A percentile compares a stretch with the other conserved stretches of the same genome.
These are phyloP conservation scores for Solanum sejunctum DNA, from an alignment of 257 asterid genomes.

Conservation along the genomic window DNA sequence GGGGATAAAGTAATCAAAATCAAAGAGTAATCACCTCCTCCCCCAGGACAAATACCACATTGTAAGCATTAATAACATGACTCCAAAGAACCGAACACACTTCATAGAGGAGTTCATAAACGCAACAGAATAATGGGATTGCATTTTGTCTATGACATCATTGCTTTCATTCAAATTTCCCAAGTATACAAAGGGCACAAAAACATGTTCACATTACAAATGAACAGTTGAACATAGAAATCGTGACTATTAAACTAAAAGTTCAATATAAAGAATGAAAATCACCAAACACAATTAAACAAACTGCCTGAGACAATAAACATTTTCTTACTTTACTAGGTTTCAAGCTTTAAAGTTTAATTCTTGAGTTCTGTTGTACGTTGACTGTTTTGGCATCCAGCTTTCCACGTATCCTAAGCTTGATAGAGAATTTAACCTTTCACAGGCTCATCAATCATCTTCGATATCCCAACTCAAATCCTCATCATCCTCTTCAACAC, in stretches of 20 bases:
- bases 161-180: not conserved
- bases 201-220: not conserved
- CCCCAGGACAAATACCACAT: not conserved
- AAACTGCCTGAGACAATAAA: not conserved
- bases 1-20: not conserved
- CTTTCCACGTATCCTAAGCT: not conserved
- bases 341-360: not conserved
- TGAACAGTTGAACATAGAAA: not conserved
- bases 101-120: not conserved
- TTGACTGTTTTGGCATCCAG: not conserved
- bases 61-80: not conserved
- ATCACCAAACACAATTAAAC: conserved; percentile 6
- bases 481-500: conserved; percentile 52
- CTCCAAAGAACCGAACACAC: not conserved
- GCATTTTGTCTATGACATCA: not conserved
- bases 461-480: conserved; percentile 83
- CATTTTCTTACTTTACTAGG: not conserved
- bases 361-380: not conserved
- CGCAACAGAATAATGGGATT: not conserved
- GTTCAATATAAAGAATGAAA: not conserved
- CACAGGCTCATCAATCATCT: conserved; percentile 42
- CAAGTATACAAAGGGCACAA: not conserved
- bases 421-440: conserved; percentile 10
- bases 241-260: not conserved
- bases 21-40: not conserved